Conservation (phyloP, 257 asterid species). For the Scutellaria minor region DNA sequence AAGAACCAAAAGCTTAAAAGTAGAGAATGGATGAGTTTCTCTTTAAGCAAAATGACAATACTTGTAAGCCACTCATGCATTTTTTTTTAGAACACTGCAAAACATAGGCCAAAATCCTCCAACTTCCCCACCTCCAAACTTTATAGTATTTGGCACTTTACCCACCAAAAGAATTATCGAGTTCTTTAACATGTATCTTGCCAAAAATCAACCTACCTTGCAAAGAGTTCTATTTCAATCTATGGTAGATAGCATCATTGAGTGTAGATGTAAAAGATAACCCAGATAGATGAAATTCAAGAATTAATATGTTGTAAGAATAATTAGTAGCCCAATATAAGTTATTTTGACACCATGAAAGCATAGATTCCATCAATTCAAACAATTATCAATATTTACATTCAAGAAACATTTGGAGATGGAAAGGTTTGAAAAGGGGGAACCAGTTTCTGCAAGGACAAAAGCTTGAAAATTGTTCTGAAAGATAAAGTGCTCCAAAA, state of each 20-base stretch:
- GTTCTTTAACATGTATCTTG: neutral
- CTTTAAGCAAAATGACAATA: conserved; percentile 11
- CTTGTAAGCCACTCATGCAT: conserved; percentile 35
- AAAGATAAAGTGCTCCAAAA: no score
- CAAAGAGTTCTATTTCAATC: neutral
- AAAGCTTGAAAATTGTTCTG: no score
- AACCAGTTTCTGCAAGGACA: no score
- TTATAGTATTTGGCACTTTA: neutral
- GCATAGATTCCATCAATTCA: no score
- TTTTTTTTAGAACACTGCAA: conserved; percentile 19
- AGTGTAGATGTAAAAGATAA: no score
- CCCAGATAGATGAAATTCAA: no score
- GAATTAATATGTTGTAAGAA: no score
- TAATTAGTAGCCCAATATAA: no score
- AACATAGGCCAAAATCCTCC: conserved; percentile 43
- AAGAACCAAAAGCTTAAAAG: conserved; percentile 23
- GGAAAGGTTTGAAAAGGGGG: no score
- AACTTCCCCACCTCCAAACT: conserved; percentile 38
- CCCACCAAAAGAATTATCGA: neutral
- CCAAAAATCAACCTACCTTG: neutral
- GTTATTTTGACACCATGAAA: no score
- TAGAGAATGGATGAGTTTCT: conserved; percentile 20
- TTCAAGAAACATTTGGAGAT: no score
- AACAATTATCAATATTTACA: no score
- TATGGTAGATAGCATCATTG: neutral